Evolutionary conservation across 768 basidiomycete genomes (phyloP), one percentile per base, ranked within the genome.

Genomic region (Podaxis carcinomalis): DNA sequence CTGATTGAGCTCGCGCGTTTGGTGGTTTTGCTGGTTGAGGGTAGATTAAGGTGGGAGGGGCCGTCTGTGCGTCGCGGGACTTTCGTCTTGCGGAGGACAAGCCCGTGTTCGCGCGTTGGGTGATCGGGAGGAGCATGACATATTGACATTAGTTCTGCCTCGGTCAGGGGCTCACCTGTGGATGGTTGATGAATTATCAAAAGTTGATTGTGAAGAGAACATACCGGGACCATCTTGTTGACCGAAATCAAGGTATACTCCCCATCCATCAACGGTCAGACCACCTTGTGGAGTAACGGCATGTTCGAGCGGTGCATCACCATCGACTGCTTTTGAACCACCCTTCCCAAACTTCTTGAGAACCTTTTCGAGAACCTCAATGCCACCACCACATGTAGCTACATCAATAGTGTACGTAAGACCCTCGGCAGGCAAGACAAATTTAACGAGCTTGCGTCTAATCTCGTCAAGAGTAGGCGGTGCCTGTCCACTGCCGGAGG

Each of bases 1-100:
- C 94, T 96, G 70, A 98, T 86, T 0, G 93, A 92, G 68, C 94
- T 96, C 0, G 97, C 97, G 21, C 97, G 90, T 67, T 97, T 95
- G 66, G 88, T 84, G 64, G 83, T 85, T 69, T 83, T 83, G 64
- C 65, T 70, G 35, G 66, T 77, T 57, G 75, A n/a, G 76, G 74
- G 5, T 70, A 66, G 61, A 36, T 76, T 75, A 36, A 68, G 67
- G 53, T 75, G 77, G 28, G 46, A 23, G 21, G 72, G 74, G 28
- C 81, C 79, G 40, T 81, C 79, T 21, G 74, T 67, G 65, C 76
- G 77, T 74, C 68, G 77, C 68, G 62, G 79, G 78, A 53, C 32
- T 37, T 53, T 60, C n/a, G 59, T 60, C 27, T 62, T 83, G 46
- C 92, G 87, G 32, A 98, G 78, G 0, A 84, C 87, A 2, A 98